Evolutionary conservation across 192 early-diverging fungal genomes (phyloP).

Genomic region (Coemansia sp.): DNA sequence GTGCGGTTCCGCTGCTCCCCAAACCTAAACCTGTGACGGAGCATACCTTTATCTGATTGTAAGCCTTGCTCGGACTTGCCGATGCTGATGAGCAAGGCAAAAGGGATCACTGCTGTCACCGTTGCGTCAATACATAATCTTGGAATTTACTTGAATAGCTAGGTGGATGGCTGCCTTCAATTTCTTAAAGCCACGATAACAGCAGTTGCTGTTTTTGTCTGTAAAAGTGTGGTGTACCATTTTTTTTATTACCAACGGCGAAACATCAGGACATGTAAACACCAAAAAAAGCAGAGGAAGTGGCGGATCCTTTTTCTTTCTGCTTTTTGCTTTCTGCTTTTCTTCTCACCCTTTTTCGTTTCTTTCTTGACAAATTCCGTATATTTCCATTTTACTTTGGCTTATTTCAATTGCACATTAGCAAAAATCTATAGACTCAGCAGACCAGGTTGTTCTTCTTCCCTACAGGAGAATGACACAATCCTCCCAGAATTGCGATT

Average conservation of each 20-base stretch:
- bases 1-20: too few species aligned
- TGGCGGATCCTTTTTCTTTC: background rate
- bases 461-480: background rate
- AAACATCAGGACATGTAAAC: too few species aligned
- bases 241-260: too few species aligned
- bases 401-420: too few species aligned
- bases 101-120: background rate
- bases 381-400: background rate
- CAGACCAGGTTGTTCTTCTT: background rate
- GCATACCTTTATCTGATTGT: background rate
- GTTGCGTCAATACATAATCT: too few species aligned
- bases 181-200: too few species aligned
- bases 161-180: too few species aligned
- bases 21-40: background rate
- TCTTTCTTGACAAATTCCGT: too few species aligned
- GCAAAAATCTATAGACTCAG: background rate
- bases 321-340: background rate
- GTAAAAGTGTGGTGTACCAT: too few species aligned
- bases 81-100: background rate
- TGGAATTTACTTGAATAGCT: too few species aligned
- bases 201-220: too few species aligned
- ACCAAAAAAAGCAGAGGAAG: too few species aligned
- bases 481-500: background rate
- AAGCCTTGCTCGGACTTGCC: background rate
- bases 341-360: background rate